These are phyloP conservation scores for Ensete glaucum DNA, from an alignment of 176 grass and related monocot species.

Conservation along the genomic window DNA sequence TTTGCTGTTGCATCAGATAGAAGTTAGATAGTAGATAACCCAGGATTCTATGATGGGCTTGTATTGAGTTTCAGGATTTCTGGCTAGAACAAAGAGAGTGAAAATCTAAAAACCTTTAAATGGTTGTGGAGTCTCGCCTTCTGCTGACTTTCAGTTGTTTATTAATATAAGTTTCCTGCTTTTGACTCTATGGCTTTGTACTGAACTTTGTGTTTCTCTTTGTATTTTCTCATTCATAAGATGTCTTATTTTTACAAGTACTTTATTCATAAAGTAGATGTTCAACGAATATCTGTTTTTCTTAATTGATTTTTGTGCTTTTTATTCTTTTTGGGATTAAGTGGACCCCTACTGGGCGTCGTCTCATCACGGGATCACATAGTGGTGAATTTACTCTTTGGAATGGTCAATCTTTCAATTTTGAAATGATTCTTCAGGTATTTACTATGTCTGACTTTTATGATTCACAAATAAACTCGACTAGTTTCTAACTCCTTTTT, in stretches of 20 bases:
- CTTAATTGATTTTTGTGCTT: constrained; percentile 17
- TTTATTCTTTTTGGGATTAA: constrained; percentile 35
- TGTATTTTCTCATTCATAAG: not conserved
- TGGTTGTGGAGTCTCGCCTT: too few relatives aligned
- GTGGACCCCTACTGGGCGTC: constrained; percentile 94
- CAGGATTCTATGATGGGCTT: not conserved
- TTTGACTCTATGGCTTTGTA: not conserved
- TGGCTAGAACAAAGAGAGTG: not conserved
- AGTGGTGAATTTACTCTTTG: constrained; percentile 98
- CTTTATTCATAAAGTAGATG: not conserved
- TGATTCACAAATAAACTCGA: not conserved
- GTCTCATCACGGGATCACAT: constrained; percentile 96
- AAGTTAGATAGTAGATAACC: not conserved
- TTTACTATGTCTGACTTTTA: not conserved
- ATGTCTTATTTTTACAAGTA: not conserved
- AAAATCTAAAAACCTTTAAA: too few relatives aligned
- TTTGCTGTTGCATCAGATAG: not conserved
- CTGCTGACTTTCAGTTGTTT: not conserved
- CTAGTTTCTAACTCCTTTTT: not conserved
- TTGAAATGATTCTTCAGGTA: constrained; percentile 99
- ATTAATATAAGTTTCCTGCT: not conserved
- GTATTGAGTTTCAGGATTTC: not conserved
- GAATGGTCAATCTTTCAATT: constrained; percentile 99
- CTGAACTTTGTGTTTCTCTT: not conserved
- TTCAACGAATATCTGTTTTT: not conserved